Percentiles rank a stretch among this genome's conserved stretches.
Evolutionary conservation across 768 basidiomycete species (phyloP).

Genomic region (Podaxis sp.): DNA sequence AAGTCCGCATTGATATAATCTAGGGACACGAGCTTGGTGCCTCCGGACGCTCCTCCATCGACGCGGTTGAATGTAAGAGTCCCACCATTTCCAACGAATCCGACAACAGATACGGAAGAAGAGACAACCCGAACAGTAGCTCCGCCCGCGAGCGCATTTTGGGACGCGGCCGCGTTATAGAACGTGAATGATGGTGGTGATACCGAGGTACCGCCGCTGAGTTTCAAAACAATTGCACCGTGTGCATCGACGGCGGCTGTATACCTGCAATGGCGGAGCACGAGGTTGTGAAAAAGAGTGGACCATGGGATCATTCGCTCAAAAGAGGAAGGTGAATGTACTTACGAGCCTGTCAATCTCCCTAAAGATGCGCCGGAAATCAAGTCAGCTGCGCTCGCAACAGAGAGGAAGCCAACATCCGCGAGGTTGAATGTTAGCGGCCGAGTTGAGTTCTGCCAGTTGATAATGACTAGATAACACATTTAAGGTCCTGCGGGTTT

Average conservation of each 20-base stretch:
- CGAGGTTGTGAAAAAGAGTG: background rate
- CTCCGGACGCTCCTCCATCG: constrained; percentile 39
- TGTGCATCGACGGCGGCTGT: constrained; percentile 35
- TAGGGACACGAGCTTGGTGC: constrained; percentile 40
- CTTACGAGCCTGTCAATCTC: constrained; percentile 34
- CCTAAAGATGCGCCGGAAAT: constrained; percentile 38
- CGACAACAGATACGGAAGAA: constrained; percentile 35
- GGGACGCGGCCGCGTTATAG: constrained; percentile 33
- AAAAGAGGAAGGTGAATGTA: background rate
- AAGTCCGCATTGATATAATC: constrained; percentile 50
- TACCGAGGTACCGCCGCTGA: constrained; percentile 26
- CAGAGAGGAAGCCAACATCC: constrained; percentile 41
- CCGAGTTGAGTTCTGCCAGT: constrained; percentile 38
- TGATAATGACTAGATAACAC: constrained; percentile 37
- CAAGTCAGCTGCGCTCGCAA: constrained; percentile 38
- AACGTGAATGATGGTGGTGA: constrained; percentile 30
- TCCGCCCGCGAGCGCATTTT: constrained; percentile 34
- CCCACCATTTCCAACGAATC: constrained; percentile 41
- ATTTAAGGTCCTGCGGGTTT: background rate
- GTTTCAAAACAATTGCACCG: constrained; percentile 35
- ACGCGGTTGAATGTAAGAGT: constrained; percentile 40
- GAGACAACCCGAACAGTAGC: constrained; percentile 35
- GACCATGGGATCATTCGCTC: background rate
- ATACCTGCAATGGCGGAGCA: constrained; percentile 23
- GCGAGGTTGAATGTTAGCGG: constrained; percentile 40